Conservation (phyloP, 495 filamentous ascomycete species). For the Penicillium malachiteum region DNA sequence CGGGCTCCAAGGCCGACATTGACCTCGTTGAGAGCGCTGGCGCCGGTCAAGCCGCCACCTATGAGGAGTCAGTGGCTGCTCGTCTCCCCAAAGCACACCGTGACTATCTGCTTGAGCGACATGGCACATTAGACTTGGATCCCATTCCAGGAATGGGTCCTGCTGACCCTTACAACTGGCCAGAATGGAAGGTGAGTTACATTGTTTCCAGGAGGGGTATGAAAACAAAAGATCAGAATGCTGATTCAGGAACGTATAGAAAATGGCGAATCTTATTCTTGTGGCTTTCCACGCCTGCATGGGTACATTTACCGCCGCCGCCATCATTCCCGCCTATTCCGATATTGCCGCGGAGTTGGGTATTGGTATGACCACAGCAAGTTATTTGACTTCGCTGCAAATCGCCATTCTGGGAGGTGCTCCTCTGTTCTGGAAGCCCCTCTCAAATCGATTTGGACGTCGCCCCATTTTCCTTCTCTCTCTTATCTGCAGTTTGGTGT, state of each 20-base stretch:
- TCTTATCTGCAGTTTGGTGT: conserved; percentile 41
- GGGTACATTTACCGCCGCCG: conserved; percentile 55
- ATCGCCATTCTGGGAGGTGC: conserved; percentile 33
- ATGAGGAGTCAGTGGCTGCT: conserved; percentile 31
- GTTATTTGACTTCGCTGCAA: conserved; percentile 52
- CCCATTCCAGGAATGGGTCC: conserved; percentile 49
- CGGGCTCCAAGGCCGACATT: conserved; percentile 28
- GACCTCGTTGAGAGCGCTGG: conserved; percentile 36
- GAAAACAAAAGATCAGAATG: conserved; percentile 4
- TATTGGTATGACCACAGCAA: conserved; percentile 38
- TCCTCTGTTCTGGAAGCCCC: conserved; percentile 53
- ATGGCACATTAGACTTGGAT: conserved; percentile 55
- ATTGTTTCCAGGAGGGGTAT: background rate
- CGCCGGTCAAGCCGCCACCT: conserved; percentile 24
- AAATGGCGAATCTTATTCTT: conserved; percentile 52
- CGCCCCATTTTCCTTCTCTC: conserved; percentile 53
- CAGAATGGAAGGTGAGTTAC: conserved; percentile 50
- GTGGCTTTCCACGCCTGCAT: conserved; percentile 57
- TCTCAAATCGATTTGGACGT: conserved; percentile 55
- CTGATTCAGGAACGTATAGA: conserved; percentile 34
- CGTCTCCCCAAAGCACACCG: conserved; percentile 40
- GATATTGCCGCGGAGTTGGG: conserved; percentile 43
- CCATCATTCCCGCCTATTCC: conserved; percentile 52
- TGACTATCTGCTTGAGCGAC: conserved; percentile 51
- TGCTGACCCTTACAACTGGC: conserved; percentile 59